Evolutionary conservation across 257 asterid genomes (phyloP), one percentile per base, ranked within the genome.

Genomic region (Lavandula angustifolia): DNA sequence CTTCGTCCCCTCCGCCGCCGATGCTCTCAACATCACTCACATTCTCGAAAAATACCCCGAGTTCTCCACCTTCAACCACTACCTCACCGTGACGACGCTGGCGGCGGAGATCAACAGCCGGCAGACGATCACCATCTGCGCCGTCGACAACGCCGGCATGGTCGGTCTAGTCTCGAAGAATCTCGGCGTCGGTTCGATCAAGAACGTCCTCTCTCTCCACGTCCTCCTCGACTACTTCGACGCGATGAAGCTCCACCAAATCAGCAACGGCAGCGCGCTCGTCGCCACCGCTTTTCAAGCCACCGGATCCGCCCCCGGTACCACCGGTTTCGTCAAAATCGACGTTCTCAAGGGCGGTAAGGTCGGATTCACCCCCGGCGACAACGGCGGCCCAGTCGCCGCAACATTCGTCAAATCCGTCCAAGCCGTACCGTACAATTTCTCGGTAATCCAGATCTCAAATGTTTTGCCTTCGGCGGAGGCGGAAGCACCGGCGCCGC

Each of bases 231-330:
- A 89, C 80, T 89, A 84, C 74, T 89, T 72, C 77, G 83, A 82
- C 69, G 81, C 87, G 10, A 70, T 78, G 52, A 89, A 89, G 79
- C 91, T 89, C 65, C 96, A 82, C 77, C 78, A 80, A 66, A 74
- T 89, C 76, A 69, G 89, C 70, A 73, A 81, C 57, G 86, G 91
- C 66, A 68, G 86, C 11, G 95, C 94, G 3, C 76, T 76, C 57
- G 81, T 85, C 35, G 87, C 96, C 54, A 89, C 96, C 11, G 60
- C 83, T 74, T 86, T 42, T 69, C 96, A 86, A 60, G 82, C 96
- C 73, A 81, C 95, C 72, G 96, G 94, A 35, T 22, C 77, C 2
- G 95, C 95, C 7, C 33, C 84, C 1, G 96, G 90, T 6, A 62
- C 96, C 8, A 51, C 91, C 69, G 96, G 95, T 3, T 76, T 89